A percentile compares a stretch with the other conserved stretches of the same genome.
phyloP scores from a whole-genome alignment of 208 protist species.

The Trypanosoma melophagium region DNA sequence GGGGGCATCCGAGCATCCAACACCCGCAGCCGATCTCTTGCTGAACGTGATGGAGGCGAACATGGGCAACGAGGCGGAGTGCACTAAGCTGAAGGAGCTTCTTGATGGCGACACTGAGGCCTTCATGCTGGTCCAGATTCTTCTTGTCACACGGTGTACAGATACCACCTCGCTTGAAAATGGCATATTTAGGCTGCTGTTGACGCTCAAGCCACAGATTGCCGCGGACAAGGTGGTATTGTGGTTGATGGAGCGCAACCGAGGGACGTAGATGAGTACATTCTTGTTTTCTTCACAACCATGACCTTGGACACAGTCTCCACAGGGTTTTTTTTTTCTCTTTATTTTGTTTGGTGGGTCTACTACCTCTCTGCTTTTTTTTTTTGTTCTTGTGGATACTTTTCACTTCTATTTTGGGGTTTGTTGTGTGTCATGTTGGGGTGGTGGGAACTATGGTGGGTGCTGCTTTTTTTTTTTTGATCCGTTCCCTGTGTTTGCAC shows the following conservation, averaged over 20 bases:
- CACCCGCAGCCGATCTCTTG: constrained; percentile 3
- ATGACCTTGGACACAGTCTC: too few relatives aligned
- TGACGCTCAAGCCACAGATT: constrained; percentile 26
- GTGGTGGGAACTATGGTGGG: neutral
- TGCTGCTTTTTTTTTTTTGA: too few relatives aligned
- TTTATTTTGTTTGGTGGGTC: constrained; percentile 25
- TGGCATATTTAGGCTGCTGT: constrained; percentile 26
- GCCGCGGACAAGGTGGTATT: constrained; percentile 6
- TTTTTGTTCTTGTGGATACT: neutral
- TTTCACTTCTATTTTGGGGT: neutral
- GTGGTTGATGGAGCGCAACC: constrained; percentile 4
- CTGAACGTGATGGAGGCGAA: constrained; percentile 20
- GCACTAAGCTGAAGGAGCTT: constrained; percentile 16
- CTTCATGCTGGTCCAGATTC: constrained; percentile 36
- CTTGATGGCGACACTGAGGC: constrained; percentile 29
- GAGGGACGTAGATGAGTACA: neutral
- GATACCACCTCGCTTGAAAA: constrained; percentile 20
- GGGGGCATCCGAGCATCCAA: too few relatives aligned
- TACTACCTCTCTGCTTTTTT: constrained; percentile 20
- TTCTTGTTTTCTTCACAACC: constrained; percentile 5
- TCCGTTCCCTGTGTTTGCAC: too few relatives aligned
- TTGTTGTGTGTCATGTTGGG: constrained; percentile 20
- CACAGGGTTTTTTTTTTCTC: neutral
- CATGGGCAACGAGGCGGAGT: neutral
- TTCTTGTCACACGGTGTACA: constrained; percentile 25